phyloP scores from a whole-genome alignment of 148 eudicot species.

The Linanthus parryae region DNA sequence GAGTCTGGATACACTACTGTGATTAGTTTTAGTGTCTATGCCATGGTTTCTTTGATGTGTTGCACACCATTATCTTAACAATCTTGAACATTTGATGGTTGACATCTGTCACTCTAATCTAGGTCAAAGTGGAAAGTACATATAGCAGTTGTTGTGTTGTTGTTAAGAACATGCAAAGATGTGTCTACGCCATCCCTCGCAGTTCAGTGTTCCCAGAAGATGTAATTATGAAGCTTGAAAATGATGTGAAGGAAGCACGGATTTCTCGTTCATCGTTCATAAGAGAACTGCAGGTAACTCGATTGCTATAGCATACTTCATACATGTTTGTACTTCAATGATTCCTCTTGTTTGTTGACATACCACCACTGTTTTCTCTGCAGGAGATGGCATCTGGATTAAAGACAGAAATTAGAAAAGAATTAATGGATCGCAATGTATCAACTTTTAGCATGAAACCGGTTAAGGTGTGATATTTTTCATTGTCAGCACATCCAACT shows the following conservation, averaged over 20 bases:
- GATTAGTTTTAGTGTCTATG: too few species aligned
- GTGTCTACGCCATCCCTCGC: constrained; percentile 79
- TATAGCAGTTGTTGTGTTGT: constrained; percentile 88
- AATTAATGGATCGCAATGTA: constrained; percentile 63
- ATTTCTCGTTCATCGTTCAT: constrained; percentile 42
- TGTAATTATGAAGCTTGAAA: constrained; percentile 52
- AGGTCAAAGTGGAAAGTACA: constrained; percentile 76
- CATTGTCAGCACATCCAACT: background rate
- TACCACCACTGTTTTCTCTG: constrained; percentile 1
- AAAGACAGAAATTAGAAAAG: constrained; percentile 57
- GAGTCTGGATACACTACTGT: too few species aligned
- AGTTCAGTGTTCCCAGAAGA: constrained; percentile 50
- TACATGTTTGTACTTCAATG: background rate
- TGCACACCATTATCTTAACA: too few species aligned
- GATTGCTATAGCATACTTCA: background rate
- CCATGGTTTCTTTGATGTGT: constrained; percentile 1
- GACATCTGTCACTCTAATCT: constrained; percentile 16
- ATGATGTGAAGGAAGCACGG: constrained; percentile 47
- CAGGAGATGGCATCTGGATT: constrained; percentile 79
- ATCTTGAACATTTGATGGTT: constrained; percentile 18
- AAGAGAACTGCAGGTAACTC: constrained; percentile 63
- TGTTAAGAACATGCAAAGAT: constrained; percentile 91
- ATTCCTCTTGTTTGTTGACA: constrained; percentile 11
- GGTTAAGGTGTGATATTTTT: constrained; percentile 64
- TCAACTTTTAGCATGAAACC: constrained; percentile 83